Percentiles rank a stretch among this genome's conserved stretches.
Evolutionary conservation across 2,329 filamentous ascomycete species (phyloP).

Genomic region (Domatiomyces globalis): DNA sequence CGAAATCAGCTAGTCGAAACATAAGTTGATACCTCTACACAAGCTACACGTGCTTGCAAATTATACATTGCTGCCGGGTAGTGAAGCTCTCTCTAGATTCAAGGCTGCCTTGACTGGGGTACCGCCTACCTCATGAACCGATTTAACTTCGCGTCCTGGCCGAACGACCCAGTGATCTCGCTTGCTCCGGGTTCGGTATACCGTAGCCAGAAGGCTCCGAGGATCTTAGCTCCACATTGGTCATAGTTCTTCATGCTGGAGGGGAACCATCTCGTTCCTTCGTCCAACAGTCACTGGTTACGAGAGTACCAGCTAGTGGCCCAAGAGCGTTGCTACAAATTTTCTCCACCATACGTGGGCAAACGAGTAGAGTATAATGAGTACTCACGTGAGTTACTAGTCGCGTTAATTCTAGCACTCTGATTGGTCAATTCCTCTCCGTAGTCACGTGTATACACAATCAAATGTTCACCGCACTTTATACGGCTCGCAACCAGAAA

Average conservation of each 20-base stretch:
- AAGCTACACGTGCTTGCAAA: constrained; percentile 27
- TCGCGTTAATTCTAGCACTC: too few relatives aligned
- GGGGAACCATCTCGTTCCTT: constrained; percentile 20
- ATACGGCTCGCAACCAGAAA: too few relatives aligned
- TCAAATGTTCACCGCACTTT: too few relatives aligned
- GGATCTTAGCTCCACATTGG: constrained; percentile 24
- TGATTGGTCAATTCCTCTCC: too few relatives aligned
- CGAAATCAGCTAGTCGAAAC: constrained; percentile 26
- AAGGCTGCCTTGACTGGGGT: constrained; percentile 20
- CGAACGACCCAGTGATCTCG: constrained; percentile 9
- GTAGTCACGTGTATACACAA: too few relatives aligned
- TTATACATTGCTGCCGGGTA: constrained; percentile 2
- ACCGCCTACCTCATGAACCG: constrained; percentile 22
- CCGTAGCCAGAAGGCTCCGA: constrained; percentile 22
- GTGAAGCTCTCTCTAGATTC: constrained; percentile 12
- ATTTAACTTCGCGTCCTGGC: constrained; percentile 22
- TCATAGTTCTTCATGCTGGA: constrained; percentile 21
- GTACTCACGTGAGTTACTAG: too few relatives aligned
- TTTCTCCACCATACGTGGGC: too few relatives aligned
- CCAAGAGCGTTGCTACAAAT: constrained; percentile 17
- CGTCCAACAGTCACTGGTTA: constrained; percentile 15
- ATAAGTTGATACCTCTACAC: constrained; percentile 30
- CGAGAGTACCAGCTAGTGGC: constrained; percentile 5
- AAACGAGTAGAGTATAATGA: too few relatives aligned
- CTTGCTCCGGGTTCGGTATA: constrained; percentile 4